Conservation (phyloP, 164 flowering plant genomes). For the Annona cherimola region DNA sequence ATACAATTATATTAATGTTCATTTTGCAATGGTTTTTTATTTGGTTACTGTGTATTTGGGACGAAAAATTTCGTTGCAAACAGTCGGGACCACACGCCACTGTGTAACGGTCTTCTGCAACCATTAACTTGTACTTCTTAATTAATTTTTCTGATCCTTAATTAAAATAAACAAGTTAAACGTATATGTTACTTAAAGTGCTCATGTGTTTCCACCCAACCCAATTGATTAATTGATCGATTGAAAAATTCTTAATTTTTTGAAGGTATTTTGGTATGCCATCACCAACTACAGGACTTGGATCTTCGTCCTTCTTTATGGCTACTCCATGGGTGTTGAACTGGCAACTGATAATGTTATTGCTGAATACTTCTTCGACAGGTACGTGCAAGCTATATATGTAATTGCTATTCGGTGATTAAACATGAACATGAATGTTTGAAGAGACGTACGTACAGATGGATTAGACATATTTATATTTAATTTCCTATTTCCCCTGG, state of each 20-base stretch:
- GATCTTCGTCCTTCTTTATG: constrained; percentile 67
- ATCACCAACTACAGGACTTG: constrained; percentile 72
- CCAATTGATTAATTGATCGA: background rate
- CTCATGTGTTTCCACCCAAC: background rate
- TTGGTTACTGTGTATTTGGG: no score
- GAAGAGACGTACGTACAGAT: no score
- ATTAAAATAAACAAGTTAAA: background rate
- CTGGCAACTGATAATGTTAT: constrained; percentile 62
- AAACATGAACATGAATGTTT: no score
- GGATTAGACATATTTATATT: no score
- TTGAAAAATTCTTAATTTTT: background rate
- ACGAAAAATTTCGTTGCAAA: no score
- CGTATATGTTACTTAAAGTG: background rate
- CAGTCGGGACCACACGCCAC: no score
- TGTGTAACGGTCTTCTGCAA: no score
- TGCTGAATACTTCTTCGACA: constrained; percentile 68
- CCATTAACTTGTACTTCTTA: no score
- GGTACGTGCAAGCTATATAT: no score
- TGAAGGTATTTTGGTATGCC: constrained; percentile 58
- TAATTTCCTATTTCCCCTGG: no score
- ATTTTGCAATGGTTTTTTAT: background rate
- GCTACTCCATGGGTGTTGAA: constrained; percentile 76
- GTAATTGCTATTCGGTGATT: no score
- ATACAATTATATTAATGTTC: background rate
- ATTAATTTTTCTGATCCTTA: no score